phyloP scores from a whole-genome alignment of 345 rosid genomes.

The Lumnitzera racemosa region DNA sequence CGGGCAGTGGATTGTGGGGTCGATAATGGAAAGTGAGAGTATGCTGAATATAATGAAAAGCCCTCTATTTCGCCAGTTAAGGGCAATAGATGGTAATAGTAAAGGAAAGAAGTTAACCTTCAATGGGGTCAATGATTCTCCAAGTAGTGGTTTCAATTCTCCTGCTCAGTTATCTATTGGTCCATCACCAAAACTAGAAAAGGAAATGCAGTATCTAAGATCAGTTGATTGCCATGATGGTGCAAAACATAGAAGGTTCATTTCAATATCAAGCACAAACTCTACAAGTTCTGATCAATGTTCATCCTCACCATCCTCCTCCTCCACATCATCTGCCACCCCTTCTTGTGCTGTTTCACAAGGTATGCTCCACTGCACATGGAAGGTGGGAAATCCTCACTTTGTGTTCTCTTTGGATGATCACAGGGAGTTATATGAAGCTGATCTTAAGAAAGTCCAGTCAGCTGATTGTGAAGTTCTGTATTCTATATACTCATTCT shows the following conservation, averaged over 20 bases:
- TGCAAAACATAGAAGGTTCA: conserved; percentile 19
- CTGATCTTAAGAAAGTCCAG: conserved; percentile 38
- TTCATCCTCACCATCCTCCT: conserved; percentile 13
- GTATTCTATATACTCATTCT: conserved; percentile 51
- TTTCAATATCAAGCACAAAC: conserved; percentile 44
- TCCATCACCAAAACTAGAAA: conserved; percentile 21
- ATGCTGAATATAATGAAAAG: conserved; percentile 54
- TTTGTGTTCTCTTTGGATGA: conserved; percentile 78
- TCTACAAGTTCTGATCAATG: conserved; percentile 41
- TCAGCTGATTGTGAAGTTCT: conserved; percentile 22
- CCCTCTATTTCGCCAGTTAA: conserved; percentile 38
- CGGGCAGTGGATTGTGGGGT: conserved; percentile 50
- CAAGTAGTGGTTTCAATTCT: conserved; percentile 27
- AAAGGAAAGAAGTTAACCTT: conserved; percentile 12
- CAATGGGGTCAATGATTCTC: conserved; percentile 29
- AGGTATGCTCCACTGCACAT: conserved; percentile 73
- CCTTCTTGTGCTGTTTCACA: conserved; percentile 24
- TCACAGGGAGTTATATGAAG: conserved; percentile 53
- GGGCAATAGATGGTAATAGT: conserved; percentile 26
- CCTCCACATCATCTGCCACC: conserved; percentile 21
- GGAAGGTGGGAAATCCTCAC: conserved; percentile 61
- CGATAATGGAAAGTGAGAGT: conserved; percentile 68
- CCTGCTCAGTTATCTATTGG: conserved; percentile 23
- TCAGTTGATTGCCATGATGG: conserved; percentile 11
- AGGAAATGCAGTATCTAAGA: conserved; percentile 10